Conservation (phyloP, 257 asterid genomes). For the Coffea canephora region DNA sequence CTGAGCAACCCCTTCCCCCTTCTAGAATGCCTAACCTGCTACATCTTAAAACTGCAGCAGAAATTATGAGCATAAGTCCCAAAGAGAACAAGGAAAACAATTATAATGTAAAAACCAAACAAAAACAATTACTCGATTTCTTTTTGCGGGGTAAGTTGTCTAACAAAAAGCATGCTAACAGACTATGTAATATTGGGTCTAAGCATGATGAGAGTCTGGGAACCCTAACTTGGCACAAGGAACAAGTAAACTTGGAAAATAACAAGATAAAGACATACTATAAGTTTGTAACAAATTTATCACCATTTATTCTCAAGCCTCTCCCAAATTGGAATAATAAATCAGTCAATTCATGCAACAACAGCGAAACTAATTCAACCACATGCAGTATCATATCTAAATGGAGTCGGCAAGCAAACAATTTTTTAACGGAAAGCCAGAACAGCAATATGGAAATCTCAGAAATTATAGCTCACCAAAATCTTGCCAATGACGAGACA, state of each 20-base stretch:
- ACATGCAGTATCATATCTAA: not conserved
- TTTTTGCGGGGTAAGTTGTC: not conserved
- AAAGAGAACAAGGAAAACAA: not conserved
- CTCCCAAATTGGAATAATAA: not conserved
- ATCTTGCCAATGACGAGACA: conserved; percentile 59
- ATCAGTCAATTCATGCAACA: not conserved
- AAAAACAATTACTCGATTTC: not conserved
- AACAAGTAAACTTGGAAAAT: not conserved
- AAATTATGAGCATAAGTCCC: not conserved
- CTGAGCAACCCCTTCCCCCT: not conserved
- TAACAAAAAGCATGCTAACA: not conserved
- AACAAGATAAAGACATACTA: not conserved
- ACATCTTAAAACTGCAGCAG: not conserved
- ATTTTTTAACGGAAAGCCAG: too few relatives aligned
- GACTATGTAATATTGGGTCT: not conserved
- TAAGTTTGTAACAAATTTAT: not conserved
- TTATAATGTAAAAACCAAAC: not conserved
- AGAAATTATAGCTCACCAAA: conserved; percentile 49
- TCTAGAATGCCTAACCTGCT: not conserved
- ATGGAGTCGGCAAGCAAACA: not conserved
- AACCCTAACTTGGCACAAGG: not conserved
- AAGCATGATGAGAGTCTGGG: not conserved
- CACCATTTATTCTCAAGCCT: not conserved
- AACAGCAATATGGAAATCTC: not conserved
- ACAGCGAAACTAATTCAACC: not conserved